Evolutionary conservation across 805 yeast genomes (phyloP).

Genomic region (Wickerhamiella lipophila): DNA sequence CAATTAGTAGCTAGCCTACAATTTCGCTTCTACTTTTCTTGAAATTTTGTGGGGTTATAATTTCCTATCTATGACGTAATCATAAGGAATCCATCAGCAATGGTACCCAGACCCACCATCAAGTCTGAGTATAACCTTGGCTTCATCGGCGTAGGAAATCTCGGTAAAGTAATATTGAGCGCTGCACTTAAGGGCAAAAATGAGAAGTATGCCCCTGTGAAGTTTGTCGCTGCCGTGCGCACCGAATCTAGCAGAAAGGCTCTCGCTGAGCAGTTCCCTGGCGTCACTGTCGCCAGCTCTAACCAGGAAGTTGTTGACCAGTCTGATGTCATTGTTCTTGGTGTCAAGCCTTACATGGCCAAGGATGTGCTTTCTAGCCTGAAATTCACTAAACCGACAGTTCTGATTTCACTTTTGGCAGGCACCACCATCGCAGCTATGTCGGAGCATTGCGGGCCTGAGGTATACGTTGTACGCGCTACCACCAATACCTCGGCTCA

Average conservation of each 20-base stretch:
- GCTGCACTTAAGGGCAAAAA: conserved; percentile 46
- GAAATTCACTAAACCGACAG: conserved; percentile 31
- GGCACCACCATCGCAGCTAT: conserved; percentile 78
- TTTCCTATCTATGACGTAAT: background rate
- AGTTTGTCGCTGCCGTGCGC: conserved; percentile 67
- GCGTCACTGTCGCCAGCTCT: conserved; percentile 37
- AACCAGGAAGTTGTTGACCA: conserved; percentile 48
- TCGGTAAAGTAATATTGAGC: conserved; percentile 85
- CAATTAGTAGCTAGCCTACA: background rate
- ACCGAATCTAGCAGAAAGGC: conserved; percentile 39
- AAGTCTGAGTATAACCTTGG: conserved; percentile 41
- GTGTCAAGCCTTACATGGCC: conserved; percentile 78
- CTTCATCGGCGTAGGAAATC: conserved; percentile 85
- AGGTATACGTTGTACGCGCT: conserved; percentile 61
- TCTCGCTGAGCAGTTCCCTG: conserved; percentile 39
- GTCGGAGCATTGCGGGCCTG: conserved; percentile 28
- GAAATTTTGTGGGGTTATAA: background rate
- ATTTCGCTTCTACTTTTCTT: background rate
- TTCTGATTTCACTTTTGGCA: conserved; percentile 74
- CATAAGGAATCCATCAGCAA: background rate
- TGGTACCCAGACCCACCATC: background rate
- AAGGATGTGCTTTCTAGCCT: conserved; percentile 46
- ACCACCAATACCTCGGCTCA: conserved; percentile 97
- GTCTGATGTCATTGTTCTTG: conserved; percentile 64
- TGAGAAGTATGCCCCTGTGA: conserved; percentile 46